These are phyloP conservation scores for Fusarium sp. DNA, from an alignment of 2,329 filamentous ascomycete species.

Conservation along the genomic window DNA sequence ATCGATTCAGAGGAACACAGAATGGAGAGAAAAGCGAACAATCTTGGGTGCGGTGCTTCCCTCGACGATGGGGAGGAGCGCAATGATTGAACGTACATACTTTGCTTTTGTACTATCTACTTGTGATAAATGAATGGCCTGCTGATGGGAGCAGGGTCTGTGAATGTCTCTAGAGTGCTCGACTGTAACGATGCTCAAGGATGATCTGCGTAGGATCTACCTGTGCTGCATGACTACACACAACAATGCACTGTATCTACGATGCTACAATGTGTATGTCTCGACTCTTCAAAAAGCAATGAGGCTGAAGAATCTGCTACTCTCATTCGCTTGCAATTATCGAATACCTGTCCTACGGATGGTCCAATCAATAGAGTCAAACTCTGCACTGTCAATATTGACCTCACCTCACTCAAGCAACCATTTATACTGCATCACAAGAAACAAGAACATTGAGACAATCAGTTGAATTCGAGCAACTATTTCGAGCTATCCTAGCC, in stretches of 20 bases:
- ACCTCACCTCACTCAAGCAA: background rate
- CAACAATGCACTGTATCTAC: background rate
- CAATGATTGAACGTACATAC: conserved; percentile 68
- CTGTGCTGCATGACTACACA: background rate
- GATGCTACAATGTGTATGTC: no score
- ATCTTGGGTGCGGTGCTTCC: conserved; percentile 69
- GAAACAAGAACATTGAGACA: conserved; percentile 9
- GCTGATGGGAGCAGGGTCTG: background rate
- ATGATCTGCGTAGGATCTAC: background rate
- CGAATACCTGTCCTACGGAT: background rate
- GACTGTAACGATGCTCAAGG: background rate
- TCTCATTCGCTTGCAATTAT: background rate
- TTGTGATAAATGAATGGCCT: conserved; percentile 6
- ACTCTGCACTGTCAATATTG: background rate
- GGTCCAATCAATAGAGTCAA: background rate
- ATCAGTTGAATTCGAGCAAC: conserved; percentile 34
- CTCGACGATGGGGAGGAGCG: conserved; percentile 62
- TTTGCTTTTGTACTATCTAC: conserved; percentile 6
- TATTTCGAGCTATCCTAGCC: conserved; percentile 21
- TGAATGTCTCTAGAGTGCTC: background rate
- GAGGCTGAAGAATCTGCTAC: background rate
- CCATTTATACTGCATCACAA: background rate
- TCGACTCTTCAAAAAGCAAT: background rate
- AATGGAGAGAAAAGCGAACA: conserved; percentile 65
- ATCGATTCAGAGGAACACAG: conserved; percentile 56